Conservation (phyloP, 345 rosid species). For the Rhodomyrtus tomentosa region DNA sequence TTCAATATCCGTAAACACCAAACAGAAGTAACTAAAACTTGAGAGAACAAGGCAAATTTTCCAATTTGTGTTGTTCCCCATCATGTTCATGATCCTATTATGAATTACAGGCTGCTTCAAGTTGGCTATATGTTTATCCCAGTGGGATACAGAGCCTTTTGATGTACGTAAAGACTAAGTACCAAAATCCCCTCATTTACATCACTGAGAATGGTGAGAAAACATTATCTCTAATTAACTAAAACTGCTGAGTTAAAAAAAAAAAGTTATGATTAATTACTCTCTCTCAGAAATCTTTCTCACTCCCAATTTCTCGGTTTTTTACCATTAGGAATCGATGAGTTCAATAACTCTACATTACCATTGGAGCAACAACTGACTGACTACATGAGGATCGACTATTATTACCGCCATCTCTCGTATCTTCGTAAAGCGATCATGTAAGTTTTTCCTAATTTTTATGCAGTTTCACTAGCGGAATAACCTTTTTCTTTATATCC, state of each 20-base stretch:
- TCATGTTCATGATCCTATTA: conserved; percentile 7
- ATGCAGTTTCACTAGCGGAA: background rate
- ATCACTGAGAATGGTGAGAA: conserved; percentile 42
- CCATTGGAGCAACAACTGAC: background rate
- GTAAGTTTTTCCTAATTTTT: background rate
- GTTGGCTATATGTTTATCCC: too few relatives aligned
- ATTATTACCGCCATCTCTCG: background rate
- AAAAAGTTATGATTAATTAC: background rate
- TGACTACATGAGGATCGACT: conserved; percentile 3
- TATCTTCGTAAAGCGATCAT: background rate
- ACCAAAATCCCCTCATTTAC: conserved; percentile 30
- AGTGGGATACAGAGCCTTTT: background rate
- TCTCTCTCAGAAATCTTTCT: too few relatives aligned
- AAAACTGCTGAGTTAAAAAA: background rate
- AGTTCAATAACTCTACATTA: background rate
- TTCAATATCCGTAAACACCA: background rate
- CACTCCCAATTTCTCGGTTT: background rate
- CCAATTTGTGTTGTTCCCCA: rapidly evolving
- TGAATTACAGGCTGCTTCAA: conserved; percentile 1
- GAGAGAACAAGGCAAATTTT: background rate
- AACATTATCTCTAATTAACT: background rate
- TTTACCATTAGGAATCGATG: background rate
- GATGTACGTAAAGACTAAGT: conserved; percentile 21
- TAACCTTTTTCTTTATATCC: background rate
- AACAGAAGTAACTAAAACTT: background rate